A percentile compares a stretch with the other conserved stretches of the same genome.
phyloP scores from a whole-genome alignment of 345 rosid genomes.

The Populus nigra region DNA sequence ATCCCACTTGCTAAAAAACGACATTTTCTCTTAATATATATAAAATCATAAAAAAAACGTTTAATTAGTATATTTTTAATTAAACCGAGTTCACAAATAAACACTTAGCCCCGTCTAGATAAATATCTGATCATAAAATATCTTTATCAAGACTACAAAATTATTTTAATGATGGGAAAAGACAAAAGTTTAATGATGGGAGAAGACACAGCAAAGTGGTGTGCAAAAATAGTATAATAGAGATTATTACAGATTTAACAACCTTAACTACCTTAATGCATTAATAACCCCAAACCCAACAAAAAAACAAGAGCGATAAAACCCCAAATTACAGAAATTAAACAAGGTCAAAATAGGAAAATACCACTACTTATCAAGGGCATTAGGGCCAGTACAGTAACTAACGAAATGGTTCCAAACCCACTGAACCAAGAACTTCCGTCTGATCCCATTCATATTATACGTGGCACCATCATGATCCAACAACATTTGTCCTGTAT shows the following conservation, averaged over 20 bases:
- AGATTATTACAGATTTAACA: conserved; percentile 33
- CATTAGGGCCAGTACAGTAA: conserved; percentile 94
- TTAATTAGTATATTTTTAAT: no score
- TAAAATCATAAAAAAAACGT: no score
- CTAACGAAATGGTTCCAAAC: conserved; percentile 74
- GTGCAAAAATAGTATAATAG: conserved; percentile 25
- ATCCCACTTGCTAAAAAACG: no score
- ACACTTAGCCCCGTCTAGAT: no score
- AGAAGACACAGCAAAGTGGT: conserved; percentile 5
- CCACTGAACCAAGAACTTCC: conserved; percentile 93
- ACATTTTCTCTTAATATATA: no score
- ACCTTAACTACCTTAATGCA: conserved; percentile 29
- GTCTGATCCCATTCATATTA: conserved; percentile 78
- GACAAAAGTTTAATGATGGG: background rate
- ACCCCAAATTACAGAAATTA: background rate
- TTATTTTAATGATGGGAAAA: no score
- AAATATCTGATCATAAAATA: no score
- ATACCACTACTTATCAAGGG: conserved; percentile 54
- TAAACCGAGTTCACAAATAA: no score
- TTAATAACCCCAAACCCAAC: background rate
- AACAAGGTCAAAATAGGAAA: background rate
- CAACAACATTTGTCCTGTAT: conserved; percentile 77
- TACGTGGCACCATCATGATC: conserved; percentile 75
- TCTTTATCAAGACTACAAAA: no score
- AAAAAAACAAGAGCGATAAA: background rate